These are phyloP conservation scores for Lobulomyces angularis DNA, from an alignment of 192 early-diverging fungal genomes.

Conservation along the genomic window DNA sequence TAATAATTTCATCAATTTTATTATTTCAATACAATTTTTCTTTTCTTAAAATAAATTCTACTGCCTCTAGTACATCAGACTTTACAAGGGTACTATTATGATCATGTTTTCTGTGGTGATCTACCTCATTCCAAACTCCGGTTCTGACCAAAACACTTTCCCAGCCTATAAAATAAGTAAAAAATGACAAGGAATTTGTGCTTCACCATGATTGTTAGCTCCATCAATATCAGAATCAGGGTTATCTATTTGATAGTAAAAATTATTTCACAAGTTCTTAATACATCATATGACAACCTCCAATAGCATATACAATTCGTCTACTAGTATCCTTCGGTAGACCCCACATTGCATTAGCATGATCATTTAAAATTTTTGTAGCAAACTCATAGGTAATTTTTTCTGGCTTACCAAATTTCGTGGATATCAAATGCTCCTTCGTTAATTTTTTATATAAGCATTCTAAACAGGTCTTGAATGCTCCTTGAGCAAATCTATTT, in stretches of 20 bases:
- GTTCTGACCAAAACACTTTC: constrained; percentile 20
- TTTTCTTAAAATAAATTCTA: constrained; percentile 13
- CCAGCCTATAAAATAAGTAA: too few relatives aligned
- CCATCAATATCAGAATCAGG: constrained; percentile 19
- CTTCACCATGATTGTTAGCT: constrained; percentile 19
- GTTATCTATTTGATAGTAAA: constrained; percentile 9
- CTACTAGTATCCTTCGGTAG: neutral
- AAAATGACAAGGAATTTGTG: too few relatives aligned
- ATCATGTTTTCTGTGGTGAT: constrained; percentile 13
- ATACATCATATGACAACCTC: constrained; percentile 7
- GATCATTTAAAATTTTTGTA: constrained; percentile 4
- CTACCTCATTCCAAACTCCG: constrained; percentile 22
- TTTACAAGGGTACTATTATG: constrained; percentile 19
- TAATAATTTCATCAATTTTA: too few relatives aligned
- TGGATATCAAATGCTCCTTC: constrained; percentile 18
- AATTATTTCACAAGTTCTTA: too few relatives aligned
- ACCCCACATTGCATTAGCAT: constrained; percentile 2
- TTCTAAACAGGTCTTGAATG: constrained; percentile 60
- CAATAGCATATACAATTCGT: constrained; percentile 9
- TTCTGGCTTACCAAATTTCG: constrained; percentile 74
- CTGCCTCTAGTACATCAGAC: constrained; percentile 25
- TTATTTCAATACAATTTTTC: too few relatives aligned
- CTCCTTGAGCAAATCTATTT: constrained; percentile 71
- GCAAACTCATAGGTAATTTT: constrained; percentile 51
- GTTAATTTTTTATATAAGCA: constrained; percentile 39